Evolutionary conservation across 768 basidiomycete genomes (phyloP).

Genomic region (Epithele typhae): DNA sequence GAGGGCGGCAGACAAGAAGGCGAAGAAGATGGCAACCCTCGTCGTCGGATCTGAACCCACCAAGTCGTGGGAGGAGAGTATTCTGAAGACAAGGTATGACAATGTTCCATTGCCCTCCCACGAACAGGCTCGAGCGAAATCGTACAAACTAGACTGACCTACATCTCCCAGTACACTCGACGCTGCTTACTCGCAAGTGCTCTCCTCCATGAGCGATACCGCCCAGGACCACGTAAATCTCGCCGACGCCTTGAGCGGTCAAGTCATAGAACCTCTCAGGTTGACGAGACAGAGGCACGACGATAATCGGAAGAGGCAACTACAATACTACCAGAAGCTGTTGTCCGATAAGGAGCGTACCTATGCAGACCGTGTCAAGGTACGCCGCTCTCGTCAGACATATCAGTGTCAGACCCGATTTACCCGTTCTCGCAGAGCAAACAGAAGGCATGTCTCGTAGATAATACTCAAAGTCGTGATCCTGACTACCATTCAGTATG

Average conservation of each 20-base stretch:
- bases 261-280: conserved; percentile 63
- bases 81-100: conserved; percentile 53
- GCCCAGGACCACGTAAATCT: conserved; percentile 69
- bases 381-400: conserved; percentile 23
- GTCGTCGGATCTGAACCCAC: conserved; percentile 68
- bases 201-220: conserved; percentile 51
- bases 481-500: conserved; percentile 48
- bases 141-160: too few species aligned
- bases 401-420: conserved; percentile 4
- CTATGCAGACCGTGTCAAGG: conserved; percentile 69
- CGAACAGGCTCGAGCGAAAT: too few species aligned
- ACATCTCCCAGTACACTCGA: conserved; percentile 60
- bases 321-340: conserved; percentile 65
- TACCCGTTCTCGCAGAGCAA: conserved; percentile 42
- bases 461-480: neutral
- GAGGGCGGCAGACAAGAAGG: conserved; percentile 70
- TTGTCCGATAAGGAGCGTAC: conserved; percentile 64
- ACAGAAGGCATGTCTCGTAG: conserved; percentile 46
- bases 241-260: conserved; percentile 54
- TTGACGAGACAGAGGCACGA: conserved; percentile 59
- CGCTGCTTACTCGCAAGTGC: conserved; percentile 63
- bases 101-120: too few species aligned
- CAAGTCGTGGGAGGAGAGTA: conserved; percentile 51
- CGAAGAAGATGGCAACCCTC: conserved; percentile 46
- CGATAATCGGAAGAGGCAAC: conserved; percentile 70